Conservation (phyloP, 1,139 yeast species). For the Arxiozyma heterogenica region DNA sequence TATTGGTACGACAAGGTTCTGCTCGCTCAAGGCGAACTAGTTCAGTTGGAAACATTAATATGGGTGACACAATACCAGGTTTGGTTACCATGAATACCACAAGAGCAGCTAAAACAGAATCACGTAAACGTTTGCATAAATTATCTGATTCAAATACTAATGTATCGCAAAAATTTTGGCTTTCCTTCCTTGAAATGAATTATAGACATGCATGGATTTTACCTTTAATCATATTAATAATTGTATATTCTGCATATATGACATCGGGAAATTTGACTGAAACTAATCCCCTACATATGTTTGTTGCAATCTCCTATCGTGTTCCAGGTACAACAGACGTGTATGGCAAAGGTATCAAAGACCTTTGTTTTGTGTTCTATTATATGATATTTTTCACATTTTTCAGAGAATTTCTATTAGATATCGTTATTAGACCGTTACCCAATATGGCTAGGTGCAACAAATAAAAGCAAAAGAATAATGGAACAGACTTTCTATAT, state of each 20-base stretch:
- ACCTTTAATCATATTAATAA: slow-evolving; percentile 45
- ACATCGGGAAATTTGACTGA: slow-evolving; percentile 46
- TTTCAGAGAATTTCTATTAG: slow-evolving; percentile 84
- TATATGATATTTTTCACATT: slow-evolving; percentile 85
- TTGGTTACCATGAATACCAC: slow-evolving; percentile 38
- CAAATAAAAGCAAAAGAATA: slow-evolving; percentile 56
- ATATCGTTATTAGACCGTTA: slow-evolving; percentile 62
- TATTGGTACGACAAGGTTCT: background rate
- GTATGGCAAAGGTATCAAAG: slow-evolving; percentile 83
- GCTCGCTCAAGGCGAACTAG: slow-evolving; percentile 11
- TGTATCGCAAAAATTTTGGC: slow-evolving; percentile 38
- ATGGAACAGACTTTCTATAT: slow-evolving; percentile 92
- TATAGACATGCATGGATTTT: slow-evolving; percentile 74
- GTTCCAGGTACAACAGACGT: slow-evolving; percentile 34
- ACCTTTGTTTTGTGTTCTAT: slow-evolving; percentile 67
- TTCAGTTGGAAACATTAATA: slow-evolving; percentile 28
- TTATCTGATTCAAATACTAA: slow-evolving; percentile 19
- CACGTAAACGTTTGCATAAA: slow-evolving; percentile 17
- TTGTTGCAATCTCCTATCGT: slow-evolving; percentile 63
- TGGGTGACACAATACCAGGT: slow-evolving; percentile 29
- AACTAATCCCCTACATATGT: slow-evolving; percentile 54
- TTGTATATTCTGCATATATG: slow-evolving; percentile 36
- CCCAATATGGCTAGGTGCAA: slow-evolving; percentile 41
- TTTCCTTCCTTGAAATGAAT: slow-evolving; percentile 51
- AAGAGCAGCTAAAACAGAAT: slow-evolving; percentile 20